Evolutionary conservation across 1,284 basidiomycete species (phyloP), one percentile per base, ranked within the genome.

Genomic region (Wolfiporia cocos): DNA sequence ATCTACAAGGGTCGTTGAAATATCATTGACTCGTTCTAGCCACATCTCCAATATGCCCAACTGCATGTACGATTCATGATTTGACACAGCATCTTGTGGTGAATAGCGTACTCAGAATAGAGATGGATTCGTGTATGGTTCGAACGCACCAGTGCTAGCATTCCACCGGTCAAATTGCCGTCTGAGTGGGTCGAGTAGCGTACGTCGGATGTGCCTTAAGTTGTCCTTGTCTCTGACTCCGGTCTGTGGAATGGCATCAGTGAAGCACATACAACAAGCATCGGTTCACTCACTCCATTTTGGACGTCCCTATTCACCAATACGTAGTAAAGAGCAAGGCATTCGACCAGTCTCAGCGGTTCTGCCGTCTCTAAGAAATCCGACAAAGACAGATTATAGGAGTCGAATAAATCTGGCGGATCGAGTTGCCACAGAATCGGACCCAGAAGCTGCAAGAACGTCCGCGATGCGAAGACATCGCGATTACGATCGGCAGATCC

Each of bases 251-350:
- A 22, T 23, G 3, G 20, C 35, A 29, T 21, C 14, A 30, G 22
- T 14, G 17, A 26, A 42, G 20, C 43, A 28, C 35, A 39, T 46
- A 21, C 39, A 23, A 21, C 40, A 38, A 18, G 44, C 26, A 41
- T 46, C 3, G 46, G 41, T 14, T 35, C 3, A 42, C 53, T 6
- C 30, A 77, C 78, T 51, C 55, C 49, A 51, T 80, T 79, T 2
- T 55, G 41, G 6, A 50, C 48, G 52, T 81, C 78, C 42, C 74
- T 55, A 41, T 61, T 48, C 3, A 80, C 48, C 10, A 79, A 55
- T 17, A 78, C 63, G 50, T 74, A 78, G 50, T 73, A 74, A 31
- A 81, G 63, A 11, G 67, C 67, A 1, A 81, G 57, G 44, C 67
- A 71, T 48, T 80, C 77, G 0, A 70, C 66, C 5, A 81, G 58